phyloP scores from a whole-genome alignment of 2,329 filamentous ascomycete genomes.

The Emericellopsis atlantica region DNA sequence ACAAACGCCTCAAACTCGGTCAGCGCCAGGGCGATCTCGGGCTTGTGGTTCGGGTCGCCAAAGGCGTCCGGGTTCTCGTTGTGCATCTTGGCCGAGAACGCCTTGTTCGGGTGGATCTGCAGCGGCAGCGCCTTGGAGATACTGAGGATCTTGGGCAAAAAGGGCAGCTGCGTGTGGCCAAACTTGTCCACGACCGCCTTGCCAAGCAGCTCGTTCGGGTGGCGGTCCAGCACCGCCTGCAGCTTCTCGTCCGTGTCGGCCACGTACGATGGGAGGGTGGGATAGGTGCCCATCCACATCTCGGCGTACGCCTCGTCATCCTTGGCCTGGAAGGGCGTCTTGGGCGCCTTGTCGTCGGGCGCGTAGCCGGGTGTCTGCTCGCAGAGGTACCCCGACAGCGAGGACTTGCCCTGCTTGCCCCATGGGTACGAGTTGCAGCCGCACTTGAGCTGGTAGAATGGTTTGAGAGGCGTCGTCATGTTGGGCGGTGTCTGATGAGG shows the following conservation, averaged over 20 bases:
- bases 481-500: not conserved
- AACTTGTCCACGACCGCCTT: constrained; percentile 47
- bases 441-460: constrained; percentile 30
- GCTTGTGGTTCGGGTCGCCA: constrained; percentile 65
- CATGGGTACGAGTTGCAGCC: constrained; percentile 51
- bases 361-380: constrained; percentile 44
- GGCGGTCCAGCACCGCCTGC: constrained; percentile 47
- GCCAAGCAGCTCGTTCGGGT: constrained; percentile 52
- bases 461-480: not conserved
- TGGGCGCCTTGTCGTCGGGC: constrained; percentile 11
- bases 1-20: constrained; percentile 64
- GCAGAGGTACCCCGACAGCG: constrained; percentile 53
- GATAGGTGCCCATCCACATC: constrained; percentile 73
- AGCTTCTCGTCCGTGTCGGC: constrained; percentile 50
- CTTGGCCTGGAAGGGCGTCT: constrained; percentile 48
- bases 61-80: constrained; percentile 51
- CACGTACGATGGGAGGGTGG: constrained; percentile 53
- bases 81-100: constrained; percentile 52
- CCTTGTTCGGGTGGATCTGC: constrained; percentile 63
- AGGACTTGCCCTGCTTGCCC: constrained; percentile 56
- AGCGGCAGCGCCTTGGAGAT: constrained; percentile 65
- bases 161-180: constrained; percentile 51
- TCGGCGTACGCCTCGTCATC: constrained; percentile 48
- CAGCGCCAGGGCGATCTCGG: constrained; percentile 64
- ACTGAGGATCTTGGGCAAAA: constrained; percentile 63